Conservation (phyloP, 2,329 filamentous ascomycete genomes). For the Aspergillus neoniger region DNA sequence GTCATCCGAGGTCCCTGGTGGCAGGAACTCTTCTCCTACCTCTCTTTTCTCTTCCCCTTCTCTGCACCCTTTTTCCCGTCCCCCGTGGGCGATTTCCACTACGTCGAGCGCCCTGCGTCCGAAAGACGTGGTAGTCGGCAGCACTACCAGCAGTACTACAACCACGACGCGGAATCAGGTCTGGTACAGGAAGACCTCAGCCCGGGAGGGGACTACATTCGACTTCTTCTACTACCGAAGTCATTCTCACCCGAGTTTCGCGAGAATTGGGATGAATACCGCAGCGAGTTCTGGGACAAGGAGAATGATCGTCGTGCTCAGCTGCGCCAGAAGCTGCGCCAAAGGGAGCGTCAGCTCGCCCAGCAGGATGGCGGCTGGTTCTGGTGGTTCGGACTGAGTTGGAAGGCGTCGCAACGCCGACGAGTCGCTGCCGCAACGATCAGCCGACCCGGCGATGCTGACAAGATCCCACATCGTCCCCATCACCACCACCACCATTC, state of each 20-base stretch:
- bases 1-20: slow-evolving; percentile 81
- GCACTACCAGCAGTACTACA: slow-evolving; percentile 44
- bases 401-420: slow-evolving; percentile 37
- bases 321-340: slow-evolving; percentile 69
- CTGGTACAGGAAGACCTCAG: slow-evolving; percentile 84
- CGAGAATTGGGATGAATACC: slow-evolving; percentile 95
- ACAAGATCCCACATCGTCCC: slow-evolving; percentile 32
- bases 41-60: slow-evolving; percentile 77
- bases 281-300: slow-evolving; percentile 93
- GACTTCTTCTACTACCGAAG: slow-evolving; percentile 86
- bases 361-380: slow-evolving; percentile 71
- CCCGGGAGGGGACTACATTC: slow-evolving; percentile 86
- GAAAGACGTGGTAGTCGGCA: slow-evolving; percentile 43
- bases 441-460: slow-evolving; percentile 29
- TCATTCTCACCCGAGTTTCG: slow-evolving; percentile 92
- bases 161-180: slow-evolving; percentile 65
- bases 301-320: slow-evolving; percentile 86
- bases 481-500: slow-evolving; percentile 31
- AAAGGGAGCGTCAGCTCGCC: slow-evolving; percentile 67
- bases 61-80: slow-evolving; percentile 64
- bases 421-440: slow-evolving; percentile 32
- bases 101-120: slow-evolving; percentile 63
- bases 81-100: slow-evolving; percentile 70
- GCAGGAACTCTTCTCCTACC: slow-evolving; percentile 71
- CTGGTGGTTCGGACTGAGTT: slow-evolving; percentile 75